These are phyloP conservation scores for Schizophyllum commune DNA, from an alignment of 1,284 basidiomycete species.

Conservation along the genomic window DNA sequence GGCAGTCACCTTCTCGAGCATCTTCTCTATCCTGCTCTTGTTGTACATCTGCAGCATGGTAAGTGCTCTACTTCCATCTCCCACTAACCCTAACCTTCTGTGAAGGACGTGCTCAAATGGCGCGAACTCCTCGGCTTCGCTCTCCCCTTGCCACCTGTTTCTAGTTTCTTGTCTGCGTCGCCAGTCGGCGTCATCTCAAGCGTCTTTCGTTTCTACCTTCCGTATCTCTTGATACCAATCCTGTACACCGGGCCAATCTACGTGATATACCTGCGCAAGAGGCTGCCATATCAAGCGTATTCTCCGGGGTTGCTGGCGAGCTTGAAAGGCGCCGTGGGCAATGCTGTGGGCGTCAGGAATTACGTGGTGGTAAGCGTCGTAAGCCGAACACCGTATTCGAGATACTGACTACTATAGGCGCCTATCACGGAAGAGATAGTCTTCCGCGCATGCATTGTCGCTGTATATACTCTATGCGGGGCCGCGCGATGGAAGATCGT, in stretches of 20 bases:
- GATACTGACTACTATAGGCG: conserved; percentile 39
- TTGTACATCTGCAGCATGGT: conserved; percentile 27
- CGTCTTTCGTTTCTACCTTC: conserved; percentile 22
- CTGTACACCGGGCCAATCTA: conserved; percentile 86
- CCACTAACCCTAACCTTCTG: neutral
- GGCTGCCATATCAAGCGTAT: conserved; percentile 43
- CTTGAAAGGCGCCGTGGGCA: conserved; percentile 6
- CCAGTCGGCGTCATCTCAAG: neutral
- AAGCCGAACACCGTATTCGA: neutral
- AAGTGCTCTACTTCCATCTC: conserved; percentile 8
- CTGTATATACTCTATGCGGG: conserved; percentile 66
- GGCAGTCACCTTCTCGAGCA: conserved; percentile 51
- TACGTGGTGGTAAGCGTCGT: conserved; percentile 57
- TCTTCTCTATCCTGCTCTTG: conserved; percentile 36
- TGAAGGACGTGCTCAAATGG: neutral
- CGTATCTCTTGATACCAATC: conserved; percentile 66
- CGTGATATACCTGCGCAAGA: conserved; percentile 43
- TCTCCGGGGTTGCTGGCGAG: neutral
- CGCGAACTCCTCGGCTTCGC: neutral
- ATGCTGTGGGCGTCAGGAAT: conserved; percentile 65
- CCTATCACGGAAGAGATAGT: conserved; percentile 92
- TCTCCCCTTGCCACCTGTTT: neutral
- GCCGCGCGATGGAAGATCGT: conserved; percentile 53
- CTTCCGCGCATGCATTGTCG: conserved; percentile 81
- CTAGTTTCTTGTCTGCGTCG: neutral